Conservation (phyloP, 2,329 filamentous ascomycete genomes). For the Colletotrichum sp. region DNA sequence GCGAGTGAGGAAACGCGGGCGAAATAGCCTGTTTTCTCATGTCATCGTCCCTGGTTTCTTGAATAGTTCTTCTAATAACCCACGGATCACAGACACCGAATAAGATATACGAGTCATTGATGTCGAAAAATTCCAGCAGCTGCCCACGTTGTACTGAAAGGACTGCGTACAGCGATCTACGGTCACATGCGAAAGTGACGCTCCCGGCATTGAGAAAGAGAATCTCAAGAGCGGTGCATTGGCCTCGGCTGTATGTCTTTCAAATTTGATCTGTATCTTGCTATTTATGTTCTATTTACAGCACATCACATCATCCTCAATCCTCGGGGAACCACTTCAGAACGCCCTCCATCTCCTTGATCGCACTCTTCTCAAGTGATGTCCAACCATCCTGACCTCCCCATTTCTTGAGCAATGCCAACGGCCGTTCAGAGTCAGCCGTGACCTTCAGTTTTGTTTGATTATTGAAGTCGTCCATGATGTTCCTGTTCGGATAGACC, state of each 20-base stretch:
- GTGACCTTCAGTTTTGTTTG: not conserved
- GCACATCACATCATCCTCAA: not conserved
- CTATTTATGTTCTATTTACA: rapidly evolving
- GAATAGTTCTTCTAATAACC: not conserved
- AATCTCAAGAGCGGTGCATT: not conserved
- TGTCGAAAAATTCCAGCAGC: not conserved
- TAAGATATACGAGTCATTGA: not conserved
- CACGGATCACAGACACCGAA: rapidly evolving
- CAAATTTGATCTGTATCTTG: not conserved
- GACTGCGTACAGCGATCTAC: not conserved
- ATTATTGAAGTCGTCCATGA: not conserved
- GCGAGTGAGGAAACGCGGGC: no score
- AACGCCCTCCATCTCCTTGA: not conserved
- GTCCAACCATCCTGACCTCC: not conserved
- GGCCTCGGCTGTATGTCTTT: not conserved
- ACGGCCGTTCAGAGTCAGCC: not conserved
- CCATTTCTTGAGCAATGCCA: not conserved
- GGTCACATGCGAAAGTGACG: not conserved
- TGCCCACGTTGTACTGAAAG: not conserved
- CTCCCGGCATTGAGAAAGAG: not conserved
- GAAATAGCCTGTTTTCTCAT: no score
- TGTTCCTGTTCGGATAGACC: not conserved
- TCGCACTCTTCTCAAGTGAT: not conserved
- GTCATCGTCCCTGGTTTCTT: not conserved
- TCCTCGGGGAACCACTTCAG: not conserved